phyloP scores from a whole-genome alignment of 768 basidiomycete genomes.

The Clitopilus passeckerianus region DNA sequence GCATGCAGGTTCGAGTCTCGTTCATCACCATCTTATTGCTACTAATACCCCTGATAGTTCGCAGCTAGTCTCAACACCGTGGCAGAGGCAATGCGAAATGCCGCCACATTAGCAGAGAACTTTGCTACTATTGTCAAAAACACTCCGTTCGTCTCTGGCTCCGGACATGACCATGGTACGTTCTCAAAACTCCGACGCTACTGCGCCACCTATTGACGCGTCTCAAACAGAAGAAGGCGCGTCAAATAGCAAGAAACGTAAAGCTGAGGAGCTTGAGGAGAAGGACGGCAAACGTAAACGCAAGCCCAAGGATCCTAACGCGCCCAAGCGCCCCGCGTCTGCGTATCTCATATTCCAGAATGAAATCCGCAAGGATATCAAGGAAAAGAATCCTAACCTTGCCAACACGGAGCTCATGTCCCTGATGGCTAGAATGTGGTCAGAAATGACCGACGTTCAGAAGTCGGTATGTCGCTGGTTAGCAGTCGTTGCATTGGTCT shows the following conservation, averaged over 20 bases:
- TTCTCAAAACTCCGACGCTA: not conserved
- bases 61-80: slow-evolving; percentile 47
- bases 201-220: slow-evolving; percentile 7
- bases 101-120: slow-evolving; percentile 54
- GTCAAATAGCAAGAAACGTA: slow-evolving; percentile 46
- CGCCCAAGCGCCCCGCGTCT: slow-evolving; percentile 89
- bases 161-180: not conserved
- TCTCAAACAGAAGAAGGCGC: slow-evolving; percentile 13
- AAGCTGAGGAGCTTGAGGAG: slow-evolving; percentile 37
- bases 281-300: slow-evolving; percentile 52
- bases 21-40: not conserved
- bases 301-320: slow-evolving; percentile 86
- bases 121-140: slow-evolving; percentile 48
- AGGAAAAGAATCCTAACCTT: slow-evolving; percentile 57
- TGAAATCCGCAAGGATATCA: slow-evolving; percentile 72
- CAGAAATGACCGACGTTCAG: slow-evolving; percentile 54
- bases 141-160: slow-evolving; percentile 8
- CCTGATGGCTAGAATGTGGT: slow-evolving; percentile 75
- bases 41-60: slow-evolving; percentile 36
- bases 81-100: slow-evolving; percentile 60
- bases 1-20: slow-evolving; percentile 26
- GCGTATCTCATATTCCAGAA: slow-evolving; percentile 96
- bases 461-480: slow-evolving; percentile 61
- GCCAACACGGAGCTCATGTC: slow-evolving; percentile 68
- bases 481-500: not conserved